Conservation (phyloP, 2,329 filamentous ascomycete species). For the Colletotrichum karsti region DNA sequence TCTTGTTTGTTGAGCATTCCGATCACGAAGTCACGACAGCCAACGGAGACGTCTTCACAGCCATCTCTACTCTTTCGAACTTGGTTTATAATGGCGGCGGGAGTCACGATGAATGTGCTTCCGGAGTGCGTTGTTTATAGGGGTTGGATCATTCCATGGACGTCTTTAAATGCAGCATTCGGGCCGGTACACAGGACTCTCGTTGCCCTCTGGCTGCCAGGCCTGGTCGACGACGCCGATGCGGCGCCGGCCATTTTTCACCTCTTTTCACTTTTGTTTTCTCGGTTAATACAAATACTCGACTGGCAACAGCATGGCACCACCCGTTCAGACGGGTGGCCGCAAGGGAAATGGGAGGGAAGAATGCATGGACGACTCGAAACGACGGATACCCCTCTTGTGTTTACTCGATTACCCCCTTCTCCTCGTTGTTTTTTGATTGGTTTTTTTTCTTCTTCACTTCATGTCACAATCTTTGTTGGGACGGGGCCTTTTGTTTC, state of each 20-base stretch:
- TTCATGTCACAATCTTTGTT: constrained; percentile 23
- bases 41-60: constrained; percentile 3
- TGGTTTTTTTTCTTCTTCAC: constrained; percentile 17
- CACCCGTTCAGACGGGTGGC: constrained; percentile 37
- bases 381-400: constrained; percentile 52
- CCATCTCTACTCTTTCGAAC: constrained; percentile 20
- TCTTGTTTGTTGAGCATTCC: constrained; percentile 38
- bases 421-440: constrained; percentile 23
- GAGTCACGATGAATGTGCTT: constrained; percentile 14
- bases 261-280: constrained; percentile 32
- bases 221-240: neutral
- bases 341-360: constrained; percentile 39
- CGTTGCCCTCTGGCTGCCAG: constrained; percentile 27
- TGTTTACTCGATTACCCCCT: constrained; percentile 31
- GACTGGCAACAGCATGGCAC: constrained; percentile 49
- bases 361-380: constrained; percentile 55
- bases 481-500: constrained; percentile 1
- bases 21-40: constrained; percentile 47
- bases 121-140: constrained; percentile 18
- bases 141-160: constrained; percentile 17
- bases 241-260: constrained; percentile 15
- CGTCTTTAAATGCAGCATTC: constrained; percentile 17
- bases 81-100: constrained; percentile 23
- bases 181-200: constrained; percentile 29
- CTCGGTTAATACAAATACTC: constrained; percentile 42